Percentiles rank a stretch among this genome's conserved stretches.
phyloP scores from a whole-genome alignment of 108 stramenopile species.

The Skeletonema menzelii region DNA sequence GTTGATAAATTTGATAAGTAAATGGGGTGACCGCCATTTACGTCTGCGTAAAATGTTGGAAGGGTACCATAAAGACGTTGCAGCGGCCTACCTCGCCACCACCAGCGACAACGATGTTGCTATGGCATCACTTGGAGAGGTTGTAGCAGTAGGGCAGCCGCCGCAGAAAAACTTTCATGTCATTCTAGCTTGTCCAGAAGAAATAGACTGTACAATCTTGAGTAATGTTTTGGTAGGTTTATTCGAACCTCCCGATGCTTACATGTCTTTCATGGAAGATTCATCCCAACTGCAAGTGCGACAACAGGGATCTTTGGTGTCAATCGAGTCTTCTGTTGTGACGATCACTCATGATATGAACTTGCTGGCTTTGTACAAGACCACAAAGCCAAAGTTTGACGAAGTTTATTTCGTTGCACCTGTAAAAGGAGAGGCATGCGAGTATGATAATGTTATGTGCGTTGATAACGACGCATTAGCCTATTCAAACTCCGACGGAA shows the following conservation, averaged over 20 bases:
- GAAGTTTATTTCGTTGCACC: not conserved
- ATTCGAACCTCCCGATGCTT: slow-evolving; percentile 26
- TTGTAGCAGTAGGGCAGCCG: not conserved
- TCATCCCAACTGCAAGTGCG: not conserved
- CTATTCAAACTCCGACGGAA: not conserved
- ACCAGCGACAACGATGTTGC: not conserved
- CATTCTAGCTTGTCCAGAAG: slow-evolving; percentile 9
- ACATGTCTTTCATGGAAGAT: slow-evolving; percentile 4
- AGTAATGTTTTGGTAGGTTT: slow-evolving; percentile 26
- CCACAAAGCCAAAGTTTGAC: not conserved
- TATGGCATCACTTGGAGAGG: not conserved
- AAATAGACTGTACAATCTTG: slow-evolving; percentile 16
- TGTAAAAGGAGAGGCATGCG: not conserved
- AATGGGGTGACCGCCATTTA: slow-evolving; percentile 29
- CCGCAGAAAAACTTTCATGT: slow-evolving; percentile 12
- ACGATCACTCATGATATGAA: not conserved
- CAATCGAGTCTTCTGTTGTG: not conserved
- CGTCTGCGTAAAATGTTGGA: slow-evolving; percentile 18
- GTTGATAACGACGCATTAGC: not conserved
- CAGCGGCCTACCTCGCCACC: slow-evolving; percentile 6
- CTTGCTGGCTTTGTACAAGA: not conserved
- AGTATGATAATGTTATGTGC: not conserved
- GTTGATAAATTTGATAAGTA: slow-evolving; percentile 24
- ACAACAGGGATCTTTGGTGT: not conserved
- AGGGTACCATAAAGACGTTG: slow-evolving; percentile 16